Conservation (phyloP, 2,329 filamentous ascomycete species). For the Lasiodiplodia sp. region DNA sequence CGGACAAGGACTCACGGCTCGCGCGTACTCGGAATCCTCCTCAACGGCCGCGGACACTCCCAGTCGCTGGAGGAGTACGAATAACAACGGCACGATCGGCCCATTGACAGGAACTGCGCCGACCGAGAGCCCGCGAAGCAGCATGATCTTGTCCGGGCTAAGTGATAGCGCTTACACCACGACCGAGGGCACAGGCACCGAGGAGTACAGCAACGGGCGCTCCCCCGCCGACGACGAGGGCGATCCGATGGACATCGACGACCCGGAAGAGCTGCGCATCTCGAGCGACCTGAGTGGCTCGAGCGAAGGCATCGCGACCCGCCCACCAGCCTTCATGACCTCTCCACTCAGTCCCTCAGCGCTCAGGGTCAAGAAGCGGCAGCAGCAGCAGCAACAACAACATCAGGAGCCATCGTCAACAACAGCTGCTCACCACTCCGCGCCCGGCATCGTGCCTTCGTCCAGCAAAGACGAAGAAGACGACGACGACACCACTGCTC, state of each 20-base stretch:
- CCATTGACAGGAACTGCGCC: constrained; percentile 14
- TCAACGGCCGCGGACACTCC: neutral
- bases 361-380: constrained; percentile 11
- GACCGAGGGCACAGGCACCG: constrained; percentile 17
- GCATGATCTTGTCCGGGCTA: constrained; percentile 13
- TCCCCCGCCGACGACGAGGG: neutral
- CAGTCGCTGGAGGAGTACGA: constrained; percentile 3
- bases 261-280: neutral
- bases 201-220: constrained; percentile 15
- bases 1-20: constrained; percentile 12
- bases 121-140: constrained; percentile 23
- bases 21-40: constrained; percentile 20
- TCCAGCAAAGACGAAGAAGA: constrained; percentile 3
- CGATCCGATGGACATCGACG: constrained; percentile 20
- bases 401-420: neutral
- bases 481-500: neutral
- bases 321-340: constrained; percentile 1
- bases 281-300: neutral
- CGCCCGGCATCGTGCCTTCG: neutral
- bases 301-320: neutral
- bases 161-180: constrained; percentile 27
- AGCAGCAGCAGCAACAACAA: neutral
- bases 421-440: neutral
- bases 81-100: neutral
- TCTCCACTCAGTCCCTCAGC: constrained; percentile 18